These are phyloP conservation scores for Rostrohypoxylon terebratum DNA, from an alignment of 495 filamentous ascomycete species.

Conservation along the genomic window DNA sequence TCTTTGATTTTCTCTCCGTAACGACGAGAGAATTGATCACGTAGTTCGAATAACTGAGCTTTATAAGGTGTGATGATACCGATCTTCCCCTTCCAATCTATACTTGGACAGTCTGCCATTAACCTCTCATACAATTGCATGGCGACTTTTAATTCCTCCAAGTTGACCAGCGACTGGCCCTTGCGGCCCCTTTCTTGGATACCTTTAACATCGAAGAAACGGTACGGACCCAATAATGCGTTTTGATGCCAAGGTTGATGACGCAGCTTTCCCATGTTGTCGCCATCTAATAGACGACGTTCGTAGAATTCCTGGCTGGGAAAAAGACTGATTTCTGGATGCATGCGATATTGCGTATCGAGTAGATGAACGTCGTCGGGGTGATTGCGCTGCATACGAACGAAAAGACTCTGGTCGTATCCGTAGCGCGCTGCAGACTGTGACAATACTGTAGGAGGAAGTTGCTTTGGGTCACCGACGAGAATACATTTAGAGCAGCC, in stretches of 20 bases:
- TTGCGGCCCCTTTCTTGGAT: slow-evolving; percentile 79
- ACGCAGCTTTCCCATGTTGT: slow-evolving; percentile 80
- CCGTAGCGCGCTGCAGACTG: slow-evolving; percentile 91
- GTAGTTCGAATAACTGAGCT: slow-evolving; percentile 85
- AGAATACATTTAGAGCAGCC: slow-evolving; percentile 97
- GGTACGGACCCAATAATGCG: slow-evolving; percentile 84
- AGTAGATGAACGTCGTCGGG: slow-evolving; percentile 91
- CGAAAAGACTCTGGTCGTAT: slow-evolving; percentile 98
- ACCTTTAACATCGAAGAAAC: slow-evolving; percentile 97
- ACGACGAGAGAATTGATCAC: slow-evolving; percentile 71
- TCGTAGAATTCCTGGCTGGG: slow-evolving; percentile 94
- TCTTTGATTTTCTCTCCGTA: slow-evolving; percentile 82
- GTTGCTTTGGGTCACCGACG: slow-evolving; percentile 96
- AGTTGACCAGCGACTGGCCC: slow-evolving; percentile 90
- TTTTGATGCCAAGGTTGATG: slow-evolving; percentile 86
- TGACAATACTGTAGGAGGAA: slow-evolving; percentile 95
- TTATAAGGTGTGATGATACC: slow-evolving; percentile 99
- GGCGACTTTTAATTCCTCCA: slow-evolving; percentile 85
- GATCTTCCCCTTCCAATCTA: slow-evolving; percentile 83
- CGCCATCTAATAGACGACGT: slow-evolving; percentile 83
- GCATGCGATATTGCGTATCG: slow-evolving; percentile 98
- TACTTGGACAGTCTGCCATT: slow-evolving; percentile 72
- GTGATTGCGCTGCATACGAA: slow-evolving; percentile 94
- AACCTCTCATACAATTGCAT: slow-evolving; percentile 85
- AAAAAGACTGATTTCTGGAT: slow-evolving; percentile 91